Evolutionary conservation across 352 stramenopile genomes (phyloP), one percentile per base, ranked within the genome.

Genomic region (Thraustotheca clavata): DNA sequence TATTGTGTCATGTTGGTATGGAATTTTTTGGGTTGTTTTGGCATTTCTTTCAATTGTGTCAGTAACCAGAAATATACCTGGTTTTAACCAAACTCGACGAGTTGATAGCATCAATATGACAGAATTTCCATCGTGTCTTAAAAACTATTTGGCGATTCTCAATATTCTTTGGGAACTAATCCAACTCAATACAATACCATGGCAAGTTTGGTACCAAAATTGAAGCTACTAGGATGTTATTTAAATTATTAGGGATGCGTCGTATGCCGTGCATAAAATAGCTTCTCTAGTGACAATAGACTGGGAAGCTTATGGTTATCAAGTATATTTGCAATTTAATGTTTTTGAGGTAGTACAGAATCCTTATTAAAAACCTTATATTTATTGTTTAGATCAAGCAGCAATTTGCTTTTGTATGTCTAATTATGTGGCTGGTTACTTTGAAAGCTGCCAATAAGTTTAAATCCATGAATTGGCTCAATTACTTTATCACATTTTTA

Each of bases 391-490:
- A 49, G 39, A 54, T 70, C 49, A 71, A 73, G 62, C 69, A 75
- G 36, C 61, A 49, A 4, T 29, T 71, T 24, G 26, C 60, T 9
- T 47, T 75, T 9, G 46, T 72, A 27, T 70, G 69, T 6, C 60
- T 77, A 11, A 24, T 69, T 12, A 29, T 75, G 36, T 75, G 71
- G 69, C 72, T 70, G 32, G 71, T 77, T 27, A 75, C 69, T 49
- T 61, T 77, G 62, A 77, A 77, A 52, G 71, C 71, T 6, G 74
- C 69, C 12, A 77, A 77, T 67, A 75, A 77, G 49, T 75, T 75
- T 50, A 77, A 77, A 65, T 67, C 66, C 6, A 59, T 72, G 18
- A 69, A 69, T 36, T 73, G 60, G 54, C 59, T 77, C 41, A 75
- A 77, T 57, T 77, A 77, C 41, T 43, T 70, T 20, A 34, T 77